Conservation (phyloP, 139 green algal genomes). For the Ostreobium quekettii region DNA sequence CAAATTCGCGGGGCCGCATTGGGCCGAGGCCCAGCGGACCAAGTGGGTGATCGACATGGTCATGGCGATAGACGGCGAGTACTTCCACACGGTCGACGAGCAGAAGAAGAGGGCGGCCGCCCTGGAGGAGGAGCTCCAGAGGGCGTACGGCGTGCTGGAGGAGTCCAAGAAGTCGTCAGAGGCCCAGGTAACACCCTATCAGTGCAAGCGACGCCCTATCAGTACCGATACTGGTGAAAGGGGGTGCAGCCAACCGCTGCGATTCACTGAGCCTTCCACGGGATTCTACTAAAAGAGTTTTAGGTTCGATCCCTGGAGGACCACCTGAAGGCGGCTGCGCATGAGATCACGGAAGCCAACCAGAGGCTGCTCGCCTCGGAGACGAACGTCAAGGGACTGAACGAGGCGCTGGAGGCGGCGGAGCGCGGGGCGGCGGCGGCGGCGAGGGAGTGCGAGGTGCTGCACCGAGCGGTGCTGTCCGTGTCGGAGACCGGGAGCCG, state of each 20-base stretch:
- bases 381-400: background rate
- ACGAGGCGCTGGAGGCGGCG: background rate
- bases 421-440: background rate
- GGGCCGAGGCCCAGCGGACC: background rate
- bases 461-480: background rate
- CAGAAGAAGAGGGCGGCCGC: background rate
- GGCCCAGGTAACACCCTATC: too few species aligned
- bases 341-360: background rate
- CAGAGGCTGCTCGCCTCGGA: background rate
- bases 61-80: background rate
- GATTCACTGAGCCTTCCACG: too few species aligned
- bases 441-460: background rate
- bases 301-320: background rate
- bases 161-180: conserved; percentile 1
- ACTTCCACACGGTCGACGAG: background rate
- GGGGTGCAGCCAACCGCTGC: too few species aligned
- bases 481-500: background rate
- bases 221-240: too few species aligned
- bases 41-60: conserved; percentile 1
- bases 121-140: background rate
- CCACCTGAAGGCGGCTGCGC: background rate
- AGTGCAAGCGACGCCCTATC: too few species aligned
- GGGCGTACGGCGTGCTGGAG: background rate
- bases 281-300: too few species aligned
- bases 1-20: background rate